Base-by-base conservation (phyloP, 257 asterid genomes). In the Leptodermis oblonga region DNA sequence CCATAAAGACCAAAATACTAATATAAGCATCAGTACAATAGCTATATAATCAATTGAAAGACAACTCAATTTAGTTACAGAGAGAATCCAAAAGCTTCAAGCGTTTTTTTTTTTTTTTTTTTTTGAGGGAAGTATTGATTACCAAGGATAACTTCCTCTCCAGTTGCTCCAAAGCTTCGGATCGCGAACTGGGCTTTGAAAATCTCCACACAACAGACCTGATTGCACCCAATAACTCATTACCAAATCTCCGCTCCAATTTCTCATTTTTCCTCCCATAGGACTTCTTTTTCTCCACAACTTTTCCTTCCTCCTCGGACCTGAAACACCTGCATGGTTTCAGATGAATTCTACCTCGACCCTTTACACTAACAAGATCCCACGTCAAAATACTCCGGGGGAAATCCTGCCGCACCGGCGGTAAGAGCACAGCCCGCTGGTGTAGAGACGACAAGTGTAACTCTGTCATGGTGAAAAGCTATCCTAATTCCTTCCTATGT, bases 101-200 rank as follows among this genome's bases (percentile, higher is more conserved):
- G n/a, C 69, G 18, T 26, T 43, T 43, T 60, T 8, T 10, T 7
- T 20, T 34, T 7, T 18, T 1, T 23, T 22, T 53, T 5, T 13
- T 17, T 9, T 12, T 26, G 25, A 4, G 18, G 69, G 14, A 34
- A 56, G 33, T 80, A 90, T 96, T 34, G 73, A 86, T 84, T 81
- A 93, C 99, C 78, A 82, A 41, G 70, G 85, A 87, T 46, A 93
- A 79, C 73, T 79, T 84, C 63, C 83, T 85, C 83, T 88, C 97
- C 73, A 90, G 73, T 70, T 86, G 84, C 83, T 87, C 96, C 72
- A 93, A 25, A 52, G 88, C 89, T 81, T 83, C 80, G 25, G 89
- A 81, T 73, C 86, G 73, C 69, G 86, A 83, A 72, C 97, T 93
- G 26, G 97, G 93, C 80, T 90, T 93, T n/a, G 96, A 90, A 31